Evolutionary conservation across 306 rosid species (phyloP).

Genomic region (Mucuna pruriens): DNA sequence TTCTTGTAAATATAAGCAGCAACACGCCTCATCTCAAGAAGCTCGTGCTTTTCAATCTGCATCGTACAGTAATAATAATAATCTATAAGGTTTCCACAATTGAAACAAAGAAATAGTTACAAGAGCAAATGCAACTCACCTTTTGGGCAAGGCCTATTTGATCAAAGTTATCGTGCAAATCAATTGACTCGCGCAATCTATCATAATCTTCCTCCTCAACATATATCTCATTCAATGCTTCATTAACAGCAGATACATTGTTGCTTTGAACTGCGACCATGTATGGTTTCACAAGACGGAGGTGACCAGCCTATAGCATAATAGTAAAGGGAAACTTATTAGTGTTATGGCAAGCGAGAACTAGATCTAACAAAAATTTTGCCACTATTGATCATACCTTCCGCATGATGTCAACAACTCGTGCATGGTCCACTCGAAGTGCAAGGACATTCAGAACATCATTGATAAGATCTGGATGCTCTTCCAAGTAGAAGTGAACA

Average conservation of each 20-base stretch:
- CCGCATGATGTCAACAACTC: conserved; percentile 97
- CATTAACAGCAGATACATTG: conserved; percentile 98
- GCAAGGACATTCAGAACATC: conserved; percentile 99
- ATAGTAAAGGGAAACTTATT: conserved; percentile 20
- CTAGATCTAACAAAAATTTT: neutral
- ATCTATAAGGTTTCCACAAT: conserved; percentile 40
- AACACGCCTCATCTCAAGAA: conserved; percentile 99
- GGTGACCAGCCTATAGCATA: conserved; percentile 84
- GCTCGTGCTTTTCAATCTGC: conserved; percentile 98
- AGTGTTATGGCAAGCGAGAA: conserved; percentile 8
- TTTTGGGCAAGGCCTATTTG: conserved; percentile 99
- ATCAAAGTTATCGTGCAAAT: conserved; percentile 96
- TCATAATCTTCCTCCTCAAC: conserved; percentile 99
- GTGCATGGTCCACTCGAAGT: conserved; percentile 97
- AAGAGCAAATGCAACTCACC: conserved; percentile 54
- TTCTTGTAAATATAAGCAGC: conserved; percentile 99
- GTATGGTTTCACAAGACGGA: conserved; percentile 97
- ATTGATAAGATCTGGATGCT: conserved; percentile 97
- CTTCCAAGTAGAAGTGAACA: conserved; percentile 99
- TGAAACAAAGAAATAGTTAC: conserved; percentile 19
- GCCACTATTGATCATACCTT: conserved; percentile 58
- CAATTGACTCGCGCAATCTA: conserved; percentile 97
- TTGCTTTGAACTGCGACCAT: conserved; percentile 99
- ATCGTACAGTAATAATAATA: conserved; percentile 39
- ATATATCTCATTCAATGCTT: conserved; percentile 95